phyloP scores from a whole-genome alignment of 2,329 filamentous ascomycete species.

The Aspergillus chevalieri region DNA sequence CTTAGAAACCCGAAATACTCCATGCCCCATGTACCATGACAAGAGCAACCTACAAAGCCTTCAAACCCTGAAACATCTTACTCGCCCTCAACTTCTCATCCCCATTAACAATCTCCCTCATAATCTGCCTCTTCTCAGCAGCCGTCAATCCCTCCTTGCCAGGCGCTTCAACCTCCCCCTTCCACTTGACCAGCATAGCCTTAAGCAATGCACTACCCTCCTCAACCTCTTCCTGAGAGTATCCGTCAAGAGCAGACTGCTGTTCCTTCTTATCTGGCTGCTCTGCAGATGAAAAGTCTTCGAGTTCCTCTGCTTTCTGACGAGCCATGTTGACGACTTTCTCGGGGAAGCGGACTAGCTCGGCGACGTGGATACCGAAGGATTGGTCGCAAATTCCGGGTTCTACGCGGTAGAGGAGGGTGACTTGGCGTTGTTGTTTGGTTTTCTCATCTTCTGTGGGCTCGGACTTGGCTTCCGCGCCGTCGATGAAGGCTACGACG shows the following conservation, averaged over 20 bases:
- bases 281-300: constrained; percentile 63
- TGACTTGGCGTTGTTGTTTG: constrained; percentile 72
- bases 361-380: constrained; percentile 96
- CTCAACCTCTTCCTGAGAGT: constrained; percentile 80
- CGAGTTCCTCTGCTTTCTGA: constrained; percentile 93
- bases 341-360: constrained; percentile 89
- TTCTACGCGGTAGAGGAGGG: constrained; percentile 92
- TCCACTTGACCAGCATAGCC: constrained; percentile 77
- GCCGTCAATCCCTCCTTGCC: constrained; percentile 53
- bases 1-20: background rate
- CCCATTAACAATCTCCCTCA: constrained; percentile 71
- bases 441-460: constrained; percentile 35
- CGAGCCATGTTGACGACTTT: constrained; percentile 99
- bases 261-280: constrained; percentile 36
- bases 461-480: constrained; percentile 41
- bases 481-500: constrained; percentile 84
- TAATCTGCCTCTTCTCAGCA: constrained; percentile 69
- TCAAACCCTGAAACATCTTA: constrained; percentile 46
- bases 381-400: constrained; percentile 94
- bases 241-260: constrained; percentile 36
- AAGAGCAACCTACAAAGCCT: constrained; percentile 32
- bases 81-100: constrained; percentile 61
- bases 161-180: constrained; percentile 62
- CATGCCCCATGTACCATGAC: background rate
- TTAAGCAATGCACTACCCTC: constrained; percentile 82